phyloP scores from a whole-genome alignment of 495 filamentous ascomycete species.

The Neurospora sublineolata region DNA sequence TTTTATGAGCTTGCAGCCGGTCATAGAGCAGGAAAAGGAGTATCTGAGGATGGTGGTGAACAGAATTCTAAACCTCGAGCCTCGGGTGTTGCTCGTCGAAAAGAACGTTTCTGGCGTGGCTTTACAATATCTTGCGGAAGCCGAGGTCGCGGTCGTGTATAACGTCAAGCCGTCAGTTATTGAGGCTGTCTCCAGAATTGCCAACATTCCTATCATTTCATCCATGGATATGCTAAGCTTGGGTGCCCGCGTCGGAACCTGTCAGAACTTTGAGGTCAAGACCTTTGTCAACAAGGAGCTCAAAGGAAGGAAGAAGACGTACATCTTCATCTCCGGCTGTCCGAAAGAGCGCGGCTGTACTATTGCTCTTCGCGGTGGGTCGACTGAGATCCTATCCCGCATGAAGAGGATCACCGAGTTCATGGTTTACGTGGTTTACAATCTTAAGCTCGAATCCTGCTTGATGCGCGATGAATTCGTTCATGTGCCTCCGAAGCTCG shows the following conservation, averaged over 20 bases:
- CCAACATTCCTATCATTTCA: constrained; percentile 81
- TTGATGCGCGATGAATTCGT: constrained; percentile 94
- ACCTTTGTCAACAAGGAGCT: constrained; percentile 74
- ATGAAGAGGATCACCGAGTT: constrained; percentile 96
- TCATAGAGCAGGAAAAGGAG: constrained; percentile 93
- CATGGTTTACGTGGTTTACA: constrained; percentile 98
- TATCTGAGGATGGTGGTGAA: constrained; percentile 87
- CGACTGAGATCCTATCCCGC: constrained; percentile 53
- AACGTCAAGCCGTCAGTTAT: constrained; percentile 95
- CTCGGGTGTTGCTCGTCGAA: constrained; percentile 77
- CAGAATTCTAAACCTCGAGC: constrained; percentile 75
- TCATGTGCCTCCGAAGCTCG: constrained; percentile 59
- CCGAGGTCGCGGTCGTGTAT: constrained; percentile 81
- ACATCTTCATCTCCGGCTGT: constrained; percentile 89
- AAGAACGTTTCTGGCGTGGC: constrained; percentile 86
- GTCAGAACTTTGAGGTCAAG: constrained; percentile 84
- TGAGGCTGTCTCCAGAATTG: constrained; percentile 84
- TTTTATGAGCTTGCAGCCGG: constrained; percentile 96
- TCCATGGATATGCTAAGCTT: constrained; percentile 90
- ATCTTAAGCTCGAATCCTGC: constrained; percentile 89
- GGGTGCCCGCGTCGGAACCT: constrained; percentile 65
- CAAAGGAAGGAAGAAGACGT: constrained; percentile 74
- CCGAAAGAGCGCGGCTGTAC: constrained; percentile 91
- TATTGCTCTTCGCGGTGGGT: constrained; percentile 80
- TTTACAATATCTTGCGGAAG: constrained; percentile 73